Base-by-base conservation (phyloP, 441 rosid genomes). In the Rhodomyrtus psidioides region DNA sequence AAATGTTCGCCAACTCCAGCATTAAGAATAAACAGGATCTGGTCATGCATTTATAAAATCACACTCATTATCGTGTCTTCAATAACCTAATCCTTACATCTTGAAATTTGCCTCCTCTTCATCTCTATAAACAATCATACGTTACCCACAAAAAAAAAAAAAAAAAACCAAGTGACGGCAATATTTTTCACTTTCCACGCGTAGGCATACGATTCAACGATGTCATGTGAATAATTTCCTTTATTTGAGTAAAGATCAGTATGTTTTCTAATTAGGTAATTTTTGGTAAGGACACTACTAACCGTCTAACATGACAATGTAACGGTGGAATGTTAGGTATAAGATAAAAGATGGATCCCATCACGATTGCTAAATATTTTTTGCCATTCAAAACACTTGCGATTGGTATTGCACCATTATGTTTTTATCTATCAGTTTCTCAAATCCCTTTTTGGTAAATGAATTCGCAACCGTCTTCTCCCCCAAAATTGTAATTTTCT, bases 161-260 rank as follows among this genome's bases (percentile, higher is more conserved):
- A 24, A 26, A 14, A 27, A 59, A 7, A 14, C 3, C 4, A 10
- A 60, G 39, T 2, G 16, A 27, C 9, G 10, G 2, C 4, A 9
- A 60, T 27, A 15, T 3, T 28, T 28, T 60, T 60, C 39, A 3
- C 0, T 10, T 60, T 19, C 74, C 12, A 9, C 1, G 13, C 13
- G 3, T 9, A 17, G 2, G 14, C 9, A 13, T 62, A 65, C 6
- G 19, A 30, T 55, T 55, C 4, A 7, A 7, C 24, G 14, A 2
- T 4, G 34, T 39, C 13, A 9, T 6, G 46, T 19, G 46, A 62
- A 62, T 4, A 28, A 7, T 28, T 0, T 6, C 12, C 0, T 30
- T 17, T 2, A 7, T 16, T 62, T 19, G 14, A 65, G 19, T 12
- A 9, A 9, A 17, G 76, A 34, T 65, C 12, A 12, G 16, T 28